Base-by-base conservation (phyloP, 108 stramenopile species). In the Cyclotella baltica region DNA sequence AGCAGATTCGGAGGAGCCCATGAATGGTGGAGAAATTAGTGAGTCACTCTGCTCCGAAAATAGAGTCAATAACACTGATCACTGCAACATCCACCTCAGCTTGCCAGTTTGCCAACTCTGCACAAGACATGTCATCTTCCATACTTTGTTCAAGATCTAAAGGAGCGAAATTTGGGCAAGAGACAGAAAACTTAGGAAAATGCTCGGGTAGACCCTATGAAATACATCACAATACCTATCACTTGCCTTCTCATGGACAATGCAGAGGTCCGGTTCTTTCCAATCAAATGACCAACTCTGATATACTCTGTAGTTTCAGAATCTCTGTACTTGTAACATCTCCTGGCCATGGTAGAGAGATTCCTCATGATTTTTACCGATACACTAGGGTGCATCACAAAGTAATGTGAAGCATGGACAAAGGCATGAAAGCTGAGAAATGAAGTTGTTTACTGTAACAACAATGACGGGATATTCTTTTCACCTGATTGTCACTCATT, bases 181-280 rank as follows among this genome's bases (percentile, higher is more conserved):
- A 70, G 4, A 55, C 68, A n/a, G 68, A 52, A 70, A 70, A 70
- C 34, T 33, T 53, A 36, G 68, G 30, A 8, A 23, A 22, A 33
- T 55, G 68, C 40, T 55, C 68, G 6, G 51, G 52, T 19, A 70
- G 68, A 3, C 68, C 68, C 15, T 23, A 18, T 4, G 56, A 22
- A 22, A 70, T 70, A 6, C 68, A 18, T n/a, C 68, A 36, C 68
- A 68, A n/a, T 68, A 68, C 25, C 1, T 43, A 37, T 68, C 67
- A 52, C 29, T 15, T n/a, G n/a, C n/a, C n/a, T n/a, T n/a, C n/a
- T n/a, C n/a, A n/a, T n/a, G n/a, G n/a, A n/a, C n/a, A n/a, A n/a
- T n/a, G n/a, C 5, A 63, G 1, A 63, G 34, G 15, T 63, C 62
- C 30, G 2, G 35, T 40, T 40, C 23, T 36, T 27, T 16, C 63